Base-by-base conservation (phyloP, 352 stramenopile species). In the Phytopythium mirpurense region DNA sequence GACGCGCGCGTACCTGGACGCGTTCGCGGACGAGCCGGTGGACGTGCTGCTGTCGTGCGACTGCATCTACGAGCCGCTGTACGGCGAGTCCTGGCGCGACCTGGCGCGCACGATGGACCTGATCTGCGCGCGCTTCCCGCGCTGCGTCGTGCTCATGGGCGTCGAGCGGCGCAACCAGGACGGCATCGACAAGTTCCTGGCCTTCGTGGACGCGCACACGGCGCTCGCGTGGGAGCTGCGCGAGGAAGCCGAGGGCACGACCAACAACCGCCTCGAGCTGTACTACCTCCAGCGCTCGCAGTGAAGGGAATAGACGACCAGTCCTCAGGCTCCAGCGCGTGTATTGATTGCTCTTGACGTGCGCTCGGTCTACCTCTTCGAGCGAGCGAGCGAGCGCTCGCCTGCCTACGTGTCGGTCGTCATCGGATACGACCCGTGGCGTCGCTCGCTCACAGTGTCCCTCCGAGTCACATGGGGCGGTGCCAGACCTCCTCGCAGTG, bases 61-160 rank as follows among this genome's bases (percentile, higher is more conserved):
- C 70, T 98, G 91, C 72, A 89, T 98, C 47, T 98, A 97, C 68
- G 84, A 97, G 67, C 90, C 90, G 40, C 70, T 98, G 24, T 98
- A 98, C 63, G 93, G 93, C 51, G 74, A 88, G 53, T 93, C 82
- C 15, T 98, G 90, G 90, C 68, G 83, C 42, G 67, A 69, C 15
- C 60, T 98, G 31, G 88, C 87, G 19, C 76, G 96, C 61, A 90
- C 84, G 2, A 95, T 98, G 73, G 78, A 95, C 56, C 65, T 81
- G 10, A 35, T 95, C 18, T 90, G 83, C 49, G 15, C 65, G 5
- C 56, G 66, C 7, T 85, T 86, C 63, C 68, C 75, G 0, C 59
- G 59, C 14, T 80, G 69, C 26, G 51, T 86, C n/a, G 79, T 92
- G 31, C 64, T 94, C 51, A 78, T 94, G 66, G 50, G 78, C 43